Conservation (phyloP, 106 monocot genomes). For the Chionographis japonica region DNA sequence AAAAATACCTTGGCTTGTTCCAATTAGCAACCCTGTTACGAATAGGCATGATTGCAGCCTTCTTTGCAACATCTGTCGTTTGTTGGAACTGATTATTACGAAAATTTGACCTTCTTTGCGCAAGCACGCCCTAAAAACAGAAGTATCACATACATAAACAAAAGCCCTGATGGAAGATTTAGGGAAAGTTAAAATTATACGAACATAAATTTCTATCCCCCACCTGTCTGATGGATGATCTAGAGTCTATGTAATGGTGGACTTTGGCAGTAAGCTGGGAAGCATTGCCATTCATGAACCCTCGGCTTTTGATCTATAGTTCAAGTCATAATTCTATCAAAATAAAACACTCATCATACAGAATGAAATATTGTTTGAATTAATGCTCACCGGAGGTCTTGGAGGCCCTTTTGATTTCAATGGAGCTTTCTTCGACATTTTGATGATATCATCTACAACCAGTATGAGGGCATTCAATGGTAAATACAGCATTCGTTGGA, state of each 20-base stretch:
- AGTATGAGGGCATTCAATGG: not conserved
- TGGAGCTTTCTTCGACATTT: constrained; percentile 36
- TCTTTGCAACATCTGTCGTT: constrained; percentile 55
- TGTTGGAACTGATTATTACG: constrained; percentile 51
- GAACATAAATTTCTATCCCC: not conserved
- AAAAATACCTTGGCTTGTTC: constrained; percentile 52
- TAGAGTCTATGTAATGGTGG: constrained; percentile 31
- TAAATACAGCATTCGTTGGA: not conserved
- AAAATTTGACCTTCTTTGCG: constrained; percentile 72
- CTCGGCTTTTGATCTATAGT: constrained; percentile 33
- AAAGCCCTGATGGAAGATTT: not conserved
- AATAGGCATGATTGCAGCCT: constrained; percentile 40
- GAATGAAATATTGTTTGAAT: not conserved
- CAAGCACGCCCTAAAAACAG: constrained; percentile 59
- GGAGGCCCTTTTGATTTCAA: constrained; percentile 10
- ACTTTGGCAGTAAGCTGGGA: constrained; percentile 21
- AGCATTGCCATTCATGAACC: constrained; percentile 16
- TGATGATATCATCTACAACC: constrained; percentile 43
- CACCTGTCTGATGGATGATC: constrained; percentile 39
- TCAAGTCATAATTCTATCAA: not conserved
- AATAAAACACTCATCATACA: not conserved
- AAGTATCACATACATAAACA: not conserved
- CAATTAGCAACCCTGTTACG: constrained; percentile 31
- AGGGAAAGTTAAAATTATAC: not conserved
- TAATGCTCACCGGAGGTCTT: constrained; percentile 20